A percentile compares a stretch with the other conserved stretches of the same genome.
Conservation (phyloP, 1,139 yeast species). For the Candida sp. region DNA sequence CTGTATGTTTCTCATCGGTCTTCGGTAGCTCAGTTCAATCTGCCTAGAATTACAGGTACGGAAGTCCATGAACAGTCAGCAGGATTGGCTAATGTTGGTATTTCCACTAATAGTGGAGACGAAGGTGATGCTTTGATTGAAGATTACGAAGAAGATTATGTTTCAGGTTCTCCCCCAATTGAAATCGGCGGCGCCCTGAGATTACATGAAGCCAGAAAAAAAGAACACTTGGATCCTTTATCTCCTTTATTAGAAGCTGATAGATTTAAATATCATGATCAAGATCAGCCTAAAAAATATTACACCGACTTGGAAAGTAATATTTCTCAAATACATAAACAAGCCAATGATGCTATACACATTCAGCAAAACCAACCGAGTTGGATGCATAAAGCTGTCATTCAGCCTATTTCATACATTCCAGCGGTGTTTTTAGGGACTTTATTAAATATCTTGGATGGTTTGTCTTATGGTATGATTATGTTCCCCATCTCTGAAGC, state of each 20-base stretch:
- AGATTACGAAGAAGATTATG: conserved; percentile 6
- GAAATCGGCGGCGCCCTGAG: conserved; percentile 4
- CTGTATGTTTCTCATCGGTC: conserved; percentile 34
- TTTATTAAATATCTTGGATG: conserved; percentile 83
- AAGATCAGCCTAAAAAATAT: background rate
- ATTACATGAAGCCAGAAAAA: background rate
- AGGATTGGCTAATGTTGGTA: conserved; percentile 57
- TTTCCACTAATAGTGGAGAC: conserved; percentile 11
- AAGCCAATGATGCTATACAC: background rate
- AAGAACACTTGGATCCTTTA: background rate
- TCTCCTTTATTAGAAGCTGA: background rate
- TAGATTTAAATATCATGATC: background rate
- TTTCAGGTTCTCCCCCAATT: background rate
- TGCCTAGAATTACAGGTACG: conserved; percentile 42
- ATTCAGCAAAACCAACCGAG: conserved; percentile 8
- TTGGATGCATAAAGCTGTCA: conserved; percentile 15
- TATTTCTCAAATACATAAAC: background rate
- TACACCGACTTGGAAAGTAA: conserved; percentile 2
- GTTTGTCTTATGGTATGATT: conserved; percentile 95
- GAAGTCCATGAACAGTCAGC: conserved; percentile 66
- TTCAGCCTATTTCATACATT: conserved; percentile 45
- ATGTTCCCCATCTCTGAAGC: conserved; percentile 89
- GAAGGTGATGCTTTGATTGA: conserved; percentile 20
- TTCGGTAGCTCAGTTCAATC: conserved; percentile 13
- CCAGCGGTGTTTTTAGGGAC: conserved; percentile 87